Base-by-base conservation (phyloP, 306 rosid species). In the Prunus campanulata region DNA sequence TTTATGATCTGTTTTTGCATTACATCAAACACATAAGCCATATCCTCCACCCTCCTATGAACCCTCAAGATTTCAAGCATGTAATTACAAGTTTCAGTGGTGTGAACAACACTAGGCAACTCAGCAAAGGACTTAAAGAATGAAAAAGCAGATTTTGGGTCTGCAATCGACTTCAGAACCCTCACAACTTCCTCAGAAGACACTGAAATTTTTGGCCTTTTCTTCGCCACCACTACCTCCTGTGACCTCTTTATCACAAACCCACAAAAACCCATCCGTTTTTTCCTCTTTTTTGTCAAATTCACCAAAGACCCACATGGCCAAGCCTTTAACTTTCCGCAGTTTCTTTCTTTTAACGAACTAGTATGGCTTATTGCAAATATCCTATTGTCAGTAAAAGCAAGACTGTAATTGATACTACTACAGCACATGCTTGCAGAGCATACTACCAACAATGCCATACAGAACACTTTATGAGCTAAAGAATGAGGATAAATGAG, bases 31-130 rank as follows among this genome's bases (percentile, higher is more conserved):
- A 95, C 92, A 76, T 80, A 56, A 75, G 60, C 92, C 97, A 95
- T 92, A 77, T 95, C 96, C 77, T 70, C 87, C 71, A 92, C 77
- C 78, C 90, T 89, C 78, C 49, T 55, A 49, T 86, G 85, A 70
- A 65, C 72, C 77, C 88, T 82, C 79, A 90, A 83, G 30, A 90
- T 59, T 79, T 90, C 96, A 70, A 95, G 98, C 93, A 95, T 90
- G 88, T 87, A 84, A 88, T 95, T 90, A 65, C 95, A 95, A 11
- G 95, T 86, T 68, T 90, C 93, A 35, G 97, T 86, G 52, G 97
- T 88, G 76, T 90, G 98, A 74, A 90, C 82, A 77, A 89, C 82
- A 79, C 71, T 80, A 5, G 92, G 90, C 78, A 85, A 84, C 71
- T 81, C 83, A 60, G 96, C 72, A 74, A 92, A 72, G 6, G 86